Evolutionary conservation across 2,329 filamentous ascomycete genomes (phyloP), one percentile per base, ranked within the genome.

Genomic region (Juglanconis sp.): DNA sequence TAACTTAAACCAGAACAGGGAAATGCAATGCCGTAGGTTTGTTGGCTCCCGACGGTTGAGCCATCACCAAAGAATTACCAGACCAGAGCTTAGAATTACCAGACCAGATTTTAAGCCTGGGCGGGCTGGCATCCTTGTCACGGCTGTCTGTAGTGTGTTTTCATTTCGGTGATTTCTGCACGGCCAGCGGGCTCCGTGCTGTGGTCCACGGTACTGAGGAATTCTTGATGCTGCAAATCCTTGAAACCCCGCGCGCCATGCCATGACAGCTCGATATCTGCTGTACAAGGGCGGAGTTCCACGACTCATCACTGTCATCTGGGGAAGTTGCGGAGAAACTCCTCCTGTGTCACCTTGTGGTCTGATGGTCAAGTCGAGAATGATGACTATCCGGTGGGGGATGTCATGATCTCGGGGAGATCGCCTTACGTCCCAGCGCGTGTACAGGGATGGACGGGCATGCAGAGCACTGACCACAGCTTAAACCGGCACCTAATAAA

Each of bases 391-490:
- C 38, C 36, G 31, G 57, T 60, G 57, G 38, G 57, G 47, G 36
- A 56, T 60, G 53, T 60, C 52, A 51, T 60, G 57, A 60, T 55
- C 47, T 38, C 44, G 51, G 17, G 30, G 48, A 44, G 44, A 24
- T 57, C 56, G 48, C 48, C 51, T 30, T 40, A 13, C 13, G 17
- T 10, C 17, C 36, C 3, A 53, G 10, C 11, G 38, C 57, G 35
- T 17, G 17, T 8, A 13, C 50, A 47, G 47, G 57, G 57, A 52
- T 60, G 32, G 30, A 51, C 46, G 44, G 30, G 11, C 7, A 56
- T 56, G 35, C 17, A 38, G 36, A 56, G 57, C 57, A 60, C 57
- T 60, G 57, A 60, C 57, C 57, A 60, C 40, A 56, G 53, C 57
- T 60, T 60, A 56, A 60, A 59, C 42, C 35, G 48, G 44, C 51